Base-by-base conservation (phyloP, 768 basidiomycete genomes). In the Trichaptum fuscoviolaceum region DNA sequence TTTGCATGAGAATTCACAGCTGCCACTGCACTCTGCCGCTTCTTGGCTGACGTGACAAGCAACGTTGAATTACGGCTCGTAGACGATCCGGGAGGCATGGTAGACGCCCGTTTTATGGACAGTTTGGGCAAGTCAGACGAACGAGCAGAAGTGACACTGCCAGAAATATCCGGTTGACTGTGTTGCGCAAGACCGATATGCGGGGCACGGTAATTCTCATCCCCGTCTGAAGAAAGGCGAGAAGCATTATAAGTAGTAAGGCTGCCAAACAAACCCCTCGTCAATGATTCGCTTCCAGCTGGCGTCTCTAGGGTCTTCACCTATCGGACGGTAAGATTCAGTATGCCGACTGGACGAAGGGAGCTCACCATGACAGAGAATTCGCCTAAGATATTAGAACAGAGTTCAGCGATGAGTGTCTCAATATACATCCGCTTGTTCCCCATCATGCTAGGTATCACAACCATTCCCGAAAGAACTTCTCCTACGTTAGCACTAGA, bases 381-480 rank as follows among this genome's bases (percentile, higher is more conserved):
- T 75, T 94, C 93, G 24, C 86, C 86, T 25, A 99, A 80, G 62
- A 98, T 85, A 68, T 90, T 87, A 35, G 95, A 94, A 70, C 93
- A 95, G 23, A 97, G 77, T 73, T 95, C 94, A 20, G 93, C 94
- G 65, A 99, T 77, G 57, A 98, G 78, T 20, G 94, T 94, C 34
- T 93, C 92, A 64, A 99, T 83, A 74, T 96, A 95, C 34, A 93
- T 76, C 70, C 87, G 90, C 75, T 94, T 92, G 71, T 96, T 94
- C 7, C 91, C 91, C 86, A 95, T 92, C 70, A 88, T 84, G 68
- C 84, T 86, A 2, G 95, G 95, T 62, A 97, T 91, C 27, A 93
- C 82, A 23, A 92, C 85, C 42, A 95, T 74, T 20, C 90, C 89
- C 27, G 85, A 81, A 17, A 86, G 78, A 63, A 78, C 81, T 63